Base-by-base conservation (phyloP, 306 rosid genomes). In the Vigna angularis region DNA sequence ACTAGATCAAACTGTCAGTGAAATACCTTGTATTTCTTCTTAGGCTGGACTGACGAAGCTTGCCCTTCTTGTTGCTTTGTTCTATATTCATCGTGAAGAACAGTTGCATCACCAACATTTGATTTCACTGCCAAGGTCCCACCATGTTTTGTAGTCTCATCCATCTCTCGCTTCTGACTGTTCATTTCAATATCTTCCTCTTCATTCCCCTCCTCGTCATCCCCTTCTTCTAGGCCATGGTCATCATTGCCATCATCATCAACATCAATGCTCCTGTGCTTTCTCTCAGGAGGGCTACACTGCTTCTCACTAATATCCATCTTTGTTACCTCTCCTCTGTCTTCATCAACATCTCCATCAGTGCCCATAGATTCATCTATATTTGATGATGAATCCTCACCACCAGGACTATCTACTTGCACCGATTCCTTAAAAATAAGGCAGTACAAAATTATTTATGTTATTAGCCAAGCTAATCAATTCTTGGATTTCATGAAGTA, bases 351-450 rank as follows among this genome's bases (percentile, higher is more conserved):
- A 74, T 87, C 88, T 58, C 85, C 90, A 49, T 88, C 86, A 17
- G 79, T 83, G 40, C 87, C 91, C 70, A 74, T 59, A 0, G 93
- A 87, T 61, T 90, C 92, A 73, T 88, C 93, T 58, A 73, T 82
- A 77, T 92, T 84, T 53, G 96, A 92, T 74, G 97, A 89, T 38
- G 95, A 92, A 81, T 89, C 97, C 75, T 81, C 93, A 15, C 90
- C 91, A 45, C 88, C 86, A 49, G 88, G 93, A 67, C 97, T 94
- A 74, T 85, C 93, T 45, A 49, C 92, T 49, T 66, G 89, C 72
- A 81, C 80, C 50, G 92, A 67, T 79, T 88, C 92, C 98, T 92
- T 84, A 59, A 66, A 70, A 82, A 58, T 59, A 70, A 72, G 67
- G 74, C 22, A 69, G 34, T 68, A 56, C 17, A 26, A 30, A 26